Evolutionary conservation across 257 asterid species (phyloP).

Genomic region (Ophiorrhiza pumila): DNA sequence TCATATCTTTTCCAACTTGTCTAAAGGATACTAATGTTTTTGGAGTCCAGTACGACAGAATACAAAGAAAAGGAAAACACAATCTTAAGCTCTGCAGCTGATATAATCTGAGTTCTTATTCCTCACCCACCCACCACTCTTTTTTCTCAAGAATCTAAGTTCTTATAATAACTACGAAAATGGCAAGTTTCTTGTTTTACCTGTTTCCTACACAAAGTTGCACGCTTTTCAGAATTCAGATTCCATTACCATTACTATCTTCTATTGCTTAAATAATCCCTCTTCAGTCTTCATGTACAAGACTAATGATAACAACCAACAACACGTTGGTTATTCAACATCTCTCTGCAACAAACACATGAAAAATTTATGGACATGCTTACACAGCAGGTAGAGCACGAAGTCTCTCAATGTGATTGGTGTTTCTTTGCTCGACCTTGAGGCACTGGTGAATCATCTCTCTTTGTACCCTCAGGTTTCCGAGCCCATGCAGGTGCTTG

Average conservation of each 20-base stretch:
- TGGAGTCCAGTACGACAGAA: neutral
- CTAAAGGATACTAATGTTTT: neutral
- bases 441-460: conserved; percentile 49
- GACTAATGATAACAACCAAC: neutral
- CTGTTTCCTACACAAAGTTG: neutral
- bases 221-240: neutral
- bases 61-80: neutral
- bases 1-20: neutral
- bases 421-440: conserved; percentile 91
- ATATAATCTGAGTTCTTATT: neutral
- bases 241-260: neutral
- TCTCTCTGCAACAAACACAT: neutral
- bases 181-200: no score
- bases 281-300: neutral
- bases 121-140: no score
- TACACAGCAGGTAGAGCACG: neutral
- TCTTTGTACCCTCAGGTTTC: conserved; percentile 60
- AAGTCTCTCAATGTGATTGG: conserved; percentile 59
- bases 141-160: no score
- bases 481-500: conserved; percentile 93
- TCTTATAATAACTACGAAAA: no score
- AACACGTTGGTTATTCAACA: neutral
- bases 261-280: neutral
- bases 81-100: neutral
- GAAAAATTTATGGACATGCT: neutral